A percentile compares a stretch with the other conserved stretches of the same genome.
phyloP scores from a whole-genome alignment of 768 basidiomycete genomes.

The Antrodiella citrinella region DNA sequence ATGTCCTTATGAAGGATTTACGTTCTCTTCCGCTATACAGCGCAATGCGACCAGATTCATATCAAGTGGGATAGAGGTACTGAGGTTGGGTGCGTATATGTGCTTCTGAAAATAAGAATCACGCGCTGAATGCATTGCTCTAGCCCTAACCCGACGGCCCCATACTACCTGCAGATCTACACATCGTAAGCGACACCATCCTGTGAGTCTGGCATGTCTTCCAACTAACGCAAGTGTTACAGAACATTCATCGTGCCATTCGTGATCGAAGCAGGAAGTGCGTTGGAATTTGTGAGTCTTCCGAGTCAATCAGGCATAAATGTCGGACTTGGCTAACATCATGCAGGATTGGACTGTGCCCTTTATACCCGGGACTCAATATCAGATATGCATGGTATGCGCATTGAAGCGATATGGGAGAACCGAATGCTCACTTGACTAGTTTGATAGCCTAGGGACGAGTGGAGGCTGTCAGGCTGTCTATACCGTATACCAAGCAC shows the following conservation, averaged over 20 bases:
- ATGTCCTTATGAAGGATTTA: neutral
- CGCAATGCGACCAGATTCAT: slow-evolving; percentile 25
- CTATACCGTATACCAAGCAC: slow-evolving; percentile 45
- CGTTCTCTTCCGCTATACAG: slow-evolving; percentile 13
- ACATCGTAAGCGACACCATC: slow-evolving; percentile 43
- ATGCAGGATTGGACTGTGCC: slow-evolving; percentile 51
- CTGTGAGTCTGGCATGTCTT: too few relatives aligned
- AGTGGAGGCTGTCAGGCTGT: slow-evolving; percentile 55
- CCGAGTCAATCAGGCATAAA: neutral
- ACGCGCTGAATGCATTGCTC: slow-evolving; percentile 1
- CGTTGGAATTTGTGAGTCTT: slow-evolving; percentile 37
- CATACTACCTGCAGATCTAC: slow-evolving; percentile 54
- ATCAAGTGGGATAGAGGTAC: slow-evolving; percentile 22
- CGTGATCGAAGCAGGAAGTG: slow-evolving; percentile 39
- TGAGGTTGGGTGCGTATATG: slow-evolving; percentile 19
- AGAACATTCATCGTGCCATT: slow-evolving; percentile 47
- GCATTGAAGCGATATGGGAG: neutral
- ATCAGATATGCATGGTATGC: slow-evolving; percentile 61
- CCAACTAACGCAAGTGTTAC: too few relatives aligned
- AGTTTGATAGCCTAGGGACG: slow-evolving; percentile 51
- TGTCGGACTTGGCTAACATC: too few relatives aligned
- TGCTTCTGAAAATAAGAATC: too few relatives aligned
- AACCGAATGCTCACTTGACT: neutral
- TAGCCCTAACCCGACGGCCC: slow-evolving; percentile 48
- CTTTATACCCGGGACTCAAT: slow-evolving; percentile 53